Conservation (phyloP, 2,329 filamentous ascomycete genomes). For the Aschersonia sp. region DNA sequence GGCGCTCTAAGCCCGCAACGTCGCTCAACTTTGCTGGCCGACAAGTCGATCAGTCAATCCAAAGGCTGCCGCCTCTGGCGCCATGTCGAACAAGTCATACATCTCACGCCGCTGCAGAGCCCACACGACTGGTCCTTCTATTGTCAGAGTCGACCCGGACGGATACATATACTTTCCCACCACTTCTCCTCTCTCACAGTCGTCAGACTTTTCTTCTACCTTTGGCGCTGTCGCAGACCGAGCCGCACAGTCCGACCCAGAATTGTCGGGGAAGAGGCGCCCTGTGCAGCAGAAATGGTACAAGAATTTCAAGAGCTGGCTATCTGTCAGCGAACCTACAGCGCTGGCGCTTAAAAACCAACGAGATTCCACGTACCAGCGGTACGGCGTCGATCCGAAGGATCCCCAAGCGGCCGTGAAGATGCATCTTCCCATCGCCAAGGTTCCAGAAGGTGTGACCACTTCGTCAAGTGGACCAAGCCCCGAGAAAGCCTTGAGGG, state of each 20-base stretch:
- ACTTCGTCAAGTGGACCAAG: constrained; percentile 29
- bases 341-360: constrained; percentile 31
- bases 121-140: not conserved
- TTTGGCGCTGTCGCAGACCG: not conserved
- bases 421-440: constrained; percentile 28
- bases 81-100: not conserved
- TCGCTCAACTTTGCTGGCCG: too few species aligned
- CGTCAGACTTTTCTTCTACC: not conserved
- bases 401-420: constrained; percentile 30
- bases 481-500: constrained; percentile 27
- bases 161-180: not conserved
- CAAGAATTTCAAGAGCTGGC: constrained; percentile 31
- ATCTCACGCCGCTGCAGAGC: not conserved
- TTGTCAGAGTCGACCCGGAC: not conserved
- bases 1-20: too few species aligned
- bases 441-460: constrained; percentile 28
- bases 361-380: constrained; percentile 25
- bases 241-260: not conserved
- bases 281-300: constrained; percentile 21
- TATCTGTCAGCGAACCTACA: constrained; percentile 33
- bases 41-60: too few species aligned
- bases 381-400: constrained; percentile 26
- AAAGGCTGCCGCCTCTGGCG: too few species aligned
- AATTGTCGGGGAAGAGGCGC: constrained; percentile 7
- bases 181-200: not conserved